Evolutionary conservation across 1,284 basidiomycete genomes (phyloP).

Genomic region (Athelia psychrophila): DNA sequence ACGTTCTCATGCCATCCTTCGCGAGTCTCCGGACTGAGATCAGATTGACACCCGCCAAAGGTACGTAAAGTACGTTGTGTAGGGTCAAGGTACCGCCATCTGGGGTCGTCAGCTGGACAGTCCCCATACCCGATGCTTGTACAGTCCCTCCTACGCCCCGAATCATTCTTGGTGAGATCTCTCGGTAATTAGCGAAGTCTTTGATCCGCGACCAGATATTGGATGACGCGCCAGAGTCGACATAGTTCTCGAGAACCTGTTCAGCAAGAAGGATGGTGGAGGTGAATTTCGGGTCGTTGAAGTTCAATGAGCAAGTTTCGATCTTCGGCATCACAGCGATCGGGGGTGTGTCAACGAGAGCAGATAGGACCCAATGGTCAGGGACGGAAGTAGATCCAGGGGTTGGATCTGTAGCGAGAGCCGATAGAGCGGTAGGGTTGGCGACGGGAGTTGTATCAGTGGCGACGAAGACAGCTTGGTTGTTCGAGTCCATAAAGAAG

Average conservation of each 20-base stretch:
- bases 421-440: neutral
- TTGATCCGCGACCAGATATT: conserved; percentile 22
- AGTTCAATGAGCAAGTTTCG: neutral
- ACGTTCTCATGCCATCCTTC: neutral
- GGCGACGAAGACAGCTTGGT: neutral
- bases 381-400: neutral
- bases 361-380: neutral
- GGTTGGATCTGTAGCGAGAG: neutral
- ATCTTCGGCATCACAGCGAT: neutral
- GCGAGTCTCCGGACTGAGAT: conserved; percentile 18
- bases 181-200: conserved; percentile 23
- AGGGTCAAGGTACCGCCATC: conserved; percentile 15
- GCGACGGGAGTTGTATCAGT: neutral
- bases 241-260: neutral
- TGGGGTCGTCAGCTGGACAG: conserved; percentile 21
- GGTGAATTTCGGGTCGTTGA: neutral
- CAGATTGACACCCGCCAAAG: conserved; percentile 20
- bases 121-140: conserved; percentile 25
- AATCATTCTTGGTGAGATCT: conserved; percentile 22
- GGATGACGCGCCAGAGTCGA: conserved; percentile 26
- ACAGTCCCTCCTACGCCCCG: conserved; percentile 28
- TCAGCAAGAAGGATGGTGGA: neutral
- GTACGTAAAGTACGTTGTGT: conserved; percentile 20
- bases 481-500: neutral
- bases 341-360: neutral